Evolutionary conservation across 495 filamentous ascomycete species (phyloP).

Genomic region (Ramalina peruviana): DNA sequence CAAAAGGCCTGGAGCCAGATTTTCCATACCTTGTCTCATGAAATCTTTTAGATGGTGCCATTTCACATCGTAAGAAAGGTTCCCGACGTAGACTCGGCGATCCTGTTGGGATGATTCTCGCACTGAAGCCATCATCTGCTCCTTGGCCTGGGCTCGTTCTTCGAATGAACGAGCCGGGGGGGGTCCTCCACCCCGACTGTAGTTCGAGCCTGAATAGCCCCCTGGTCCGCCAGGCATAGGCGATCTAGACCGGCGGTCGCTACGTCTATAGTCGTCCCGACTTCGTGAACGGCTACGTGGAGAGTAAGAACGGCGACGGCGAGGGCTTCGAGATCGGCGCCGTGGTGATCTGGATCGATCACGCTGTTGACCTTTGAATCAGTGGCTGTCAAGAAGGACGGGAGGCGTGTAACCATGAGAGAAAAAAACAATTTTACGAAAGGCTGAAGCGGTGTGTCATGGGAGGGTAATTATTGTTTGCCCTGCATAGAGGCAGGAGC

Average conservation of each 20-base stretch:
- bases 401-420: not conserved
- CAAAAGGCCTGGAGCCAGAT: conserved; percentile 4
- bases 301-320: conserved; percentile 79
- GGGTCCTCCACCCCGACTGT: conserved; percentile 44
- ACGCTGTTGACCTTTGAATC: conserved; percentile 41
- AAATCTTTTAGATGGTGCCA: conserved; percentile 99
- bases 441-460: not conserved
- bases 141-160: conserved; percentile 72
- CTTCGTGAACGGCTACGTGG: conserved; percentile 86
- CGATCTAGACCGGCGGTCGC: conserved; percentile 66
- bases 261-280: conserved; percentile 74
- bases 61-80: conserved; percentile 97
- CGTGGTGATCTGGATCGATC: conserved; percentile 90
- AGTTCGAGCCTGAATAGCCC: conserved; percentile 47
- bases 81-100: conserved; percentile 98
- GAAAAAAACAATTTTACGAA: not conserved
- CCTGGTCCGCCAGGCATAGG: conserved; percentile 67
- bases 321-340: conserved; percentile 69
- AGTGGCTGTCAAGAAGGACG: not conserved
- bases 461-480: not conserved
- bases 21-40: conserved; percentile 81
- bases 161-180: conserved; percentile 61
- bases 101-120: conserved; percentile 94
- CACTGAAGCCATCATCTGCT: conserved; percentile 89
- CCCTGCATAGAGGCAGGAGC: not conserved